Evolutionary conservation across 495 filamentous ascomycete species (phyloP), one percentile per base, ranked within the genome.

Genomic region (Tuber brumale): DNA sequence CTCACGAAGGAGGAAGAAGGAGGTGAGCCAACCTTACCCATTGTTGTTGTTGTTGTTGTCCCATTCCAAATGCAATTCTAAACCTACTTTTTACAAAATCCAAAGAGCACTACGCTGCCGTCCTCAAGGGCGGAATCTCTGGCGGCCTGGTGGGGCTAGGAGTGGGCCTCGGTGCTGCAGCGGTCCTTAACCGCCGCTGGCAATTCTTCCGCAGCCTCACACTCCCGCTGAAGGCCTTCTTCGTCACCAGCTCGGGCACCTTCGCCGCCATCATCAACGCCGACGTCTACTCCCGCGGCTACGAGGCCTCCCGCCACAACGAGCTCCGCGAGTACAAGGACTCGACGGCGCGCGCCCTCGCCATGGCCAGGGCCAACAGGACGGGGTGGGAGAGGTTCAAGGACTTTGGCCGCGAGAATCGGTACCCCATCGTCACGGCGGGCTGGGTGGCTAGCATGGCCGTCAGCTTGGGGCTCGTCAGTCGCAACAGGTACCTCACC

Each of bases 1-100:
- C 88, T 98, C 83, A 94, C 92, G 72, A 94, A 94, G 82, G 94
- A 97, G 89, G 93, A 97, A 87, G 94, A 97, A 86, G 82, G 85
- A 72, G 87, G 85, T 69, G 89, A 89, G 76, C 46, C 48, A 76
- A 19, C 21, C 23, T 75, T 76, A 61, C 27, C 16, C 31, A n/a
- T n/a, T n/a, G n/a, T n/a, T n/a, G n/a, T n/a, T n/a, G n/a, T n/a
- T n/a, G n/a, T n/a, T n/a, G 1, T 37, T 23, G n/a, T 18, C 46
- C 8, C 3, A 35, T 14, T 46, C 43, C 35, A 23, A n/a, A 12
- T 46, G 69, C 18, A 57, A 35, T 57, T 51, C 76, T 72, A 71
- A 44, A 23, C 7, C 31, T n/a, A 31, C 21, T 10, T 31, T n/a
- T 72, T 8, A 3, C 5, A 39, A 37, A 35, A 16, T 18, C 48